These are phyloP conservation scores for Aspergillus pseudoviridinutans DNA, from an alignment of 2,329 filamentous ascomycete genomes.

Conservation along the genomic window DNA sequence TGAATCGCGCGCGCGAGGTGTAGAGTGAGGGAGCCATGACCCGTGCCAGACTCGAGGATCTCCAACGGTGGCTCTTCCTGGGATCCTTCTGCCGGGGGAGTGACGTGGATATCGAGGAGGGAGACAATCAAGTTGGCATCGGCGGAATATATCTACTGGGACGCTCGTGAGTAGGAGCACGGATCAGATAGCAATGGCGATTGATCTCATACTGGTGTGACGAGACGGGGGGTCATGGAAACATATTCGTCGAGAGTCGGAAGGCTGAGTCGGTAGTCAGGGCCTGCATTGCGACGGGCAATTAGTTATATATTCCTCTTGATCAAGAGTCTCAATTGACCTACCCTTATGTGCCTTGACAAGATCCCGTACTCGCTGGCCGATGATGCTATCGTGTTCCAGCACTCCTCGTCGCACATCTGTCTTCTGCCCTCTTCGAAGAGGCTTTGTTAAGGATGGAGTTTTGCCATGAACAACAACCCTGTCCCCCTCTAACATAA, in stretches of 20 bases:
- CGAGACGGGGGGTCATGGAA: slow-evolving; percentile 60
- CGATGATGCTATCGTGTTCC: slow-evolving; percentile 58
- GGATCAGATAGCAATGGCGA: slow-evolving; percentile 12
- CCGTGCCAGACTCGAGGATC: slow-evolving; percentile 79
- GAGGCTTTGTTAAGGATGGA: slow-evolving; percentile 39
- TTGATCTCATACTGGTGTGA: slow-evolving; percentile 62
- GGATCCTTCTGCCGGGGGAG: slow-evolving; percentile 30
- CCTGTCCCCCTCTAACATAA: slow-evolving; percentile 40
- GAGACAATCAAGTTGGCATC: slow-evolving; percentile 74
- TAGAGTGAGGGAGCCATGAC: slow-evolving; percentile 75
- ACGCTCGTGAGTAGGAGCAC: slow-evolving; percentile 12
- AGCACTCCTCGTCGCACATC: slow-evolving; percentile 36
- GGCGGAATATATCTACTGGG: slow-evolving; percentile 63
- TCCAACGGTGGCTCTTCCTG: slow-evolving; percentile 52
- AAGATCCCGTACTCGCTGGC: slow-evolving; percentile 56
- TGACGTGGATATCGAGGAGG: slow-evolving; percentile 68
- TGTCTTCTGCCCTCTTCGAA: slow-evolving; percentile 35
- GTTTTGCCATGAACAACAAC: slow-evolving; percentile 38
- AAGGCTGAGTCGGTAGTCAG: slow-evolving; percentile 55
- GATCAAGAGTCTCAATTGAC: not conserved
- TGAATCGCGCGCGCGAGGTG: slow-evolving; percentile 73
- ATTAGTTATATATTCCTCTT: not conserved
- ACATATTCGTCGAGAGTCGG: slow-evolving; percentile 73
- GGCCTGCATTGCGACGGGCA: slow-evolving; percentile 27
- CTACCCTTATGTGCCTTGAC: slow-evolving; percentile 52